Percentiles rank a stretch among this genome's conserved stretches.
phyloP scores from a whole-genome alignment of 352 stramenopile genomes.

The Pythium pectinolyticum region DNA sequence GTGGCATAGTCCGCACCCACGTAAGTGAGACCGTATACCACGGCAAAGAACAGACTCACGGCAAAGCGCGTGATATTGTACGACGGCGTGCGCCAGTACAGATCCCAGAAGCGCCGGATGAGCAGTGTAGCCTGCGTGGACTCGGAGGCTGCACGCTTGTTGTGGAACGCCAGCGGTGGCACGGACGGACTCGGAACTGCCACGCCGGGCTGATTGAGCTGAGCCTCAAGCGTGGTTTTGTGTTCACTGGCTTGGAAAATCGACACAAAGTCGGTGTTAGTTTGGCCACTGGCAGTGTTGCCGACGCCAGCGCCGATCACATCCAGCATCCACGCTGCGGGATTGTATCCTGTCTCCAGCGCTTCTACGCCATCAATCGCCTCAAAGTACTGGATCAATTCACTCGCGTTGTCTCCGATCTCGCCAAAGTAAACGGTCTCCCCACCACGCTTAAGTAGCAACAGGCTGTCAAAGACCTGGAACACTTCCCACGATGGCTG shows the following conservation, averaged over 20 bases:
- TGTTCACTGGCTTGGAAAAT: slow-evolving; percentile 6
- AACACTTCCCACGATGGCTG: slow-evolving; percentile 34
- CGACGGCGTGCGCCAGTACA: slow-evolving; percentile 39
- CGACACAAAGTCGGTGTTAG: slow-evolving; percentile 16
- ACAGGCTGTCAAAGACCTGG: slow-evolving; percentile 30
- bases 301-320: slow-evolving; percentile 51
- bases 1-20: slow-evolving; percentile 41
- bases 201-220: slow-evolving; percentile 8
- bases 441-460: slow-evolving; percentile 28
- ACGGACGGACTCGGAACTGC: not conserved
- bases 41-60: slow-evolving; percentile 51
- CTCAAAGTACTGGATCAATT: slow-evolving; percentile 51
- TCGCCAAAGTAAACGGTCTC: slow-evolving; percentile 31
- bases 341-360: slow-evolving; percentile 41
- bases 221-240: slow-evolving; percentile 2
- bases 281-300: not conserved
- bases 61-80: slow-evolving; percentile 78
- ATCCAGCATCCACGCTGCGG: slow-evolving; percentile 55
- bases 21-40: slow-evolving; percentile 67
- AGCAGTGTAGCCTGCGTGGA: slow-evolving; percentile 25
- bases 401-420: slow-evolving; percentile 21
- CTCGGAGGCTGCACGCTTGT: slow-evolving; percentile 18
- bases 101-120: slow-evolving; percentile 13
- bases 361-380: slow-evolving; percentile 38
- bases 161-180: slow-evolving; percentile 15